Base-by-base conservation (phyloP, 2,329 filamentous ascomycete species). In the Xylaria sp. region DNA sequence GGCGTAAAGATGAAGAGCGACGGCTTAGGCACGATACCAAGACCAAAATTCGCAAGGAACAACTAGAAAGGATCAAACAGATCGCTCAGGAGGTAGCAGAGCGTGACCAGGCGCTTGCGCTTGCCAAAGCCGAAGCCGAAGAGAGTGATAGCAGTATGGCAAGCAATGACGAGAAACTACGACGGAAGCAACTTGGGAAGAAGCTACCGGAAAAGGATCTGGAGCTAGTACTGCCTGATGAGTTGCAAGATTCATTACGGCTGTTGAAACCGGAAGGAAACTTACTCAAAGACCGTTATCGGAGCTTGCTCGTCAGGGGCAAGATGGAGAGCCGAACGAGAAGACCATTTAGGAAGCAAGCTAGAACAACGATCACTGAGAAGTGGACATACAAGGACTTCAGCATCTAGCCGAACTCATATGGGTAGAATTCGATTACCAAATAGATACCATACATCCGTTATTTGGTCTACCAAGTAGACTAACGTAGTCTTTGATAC, bases 321-420 rank as follows among this genome's bases (percentile, higher is more conserved):
- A 97, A 96, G 82, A 82, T 99, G 69, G 96, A 99, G 84, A 88
- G 88, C 59, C 87, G 96, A 74, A 91, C 91, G 78, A 90, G 90
- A 61, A 88, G 95, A 66, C 88, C 90, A 6, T 95, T 96, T 82
- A 87, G 87, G 76, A 97, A 93, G 86, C 93, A 96, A 84, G 88
- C 89, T 71, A 94, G 90, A 86, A 90, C 85, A 74, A 93, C 92
- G 80, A 81, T 90, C 60, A 97, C 93, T 6, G 96, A 98, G 87
- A 99, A 98, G 83, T 99, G 96, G 96, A 89, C 91, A 53, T 93
- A 97, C 84, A 99, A 99, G 86, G 96, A 99, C 79, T 99, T 97
- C 81, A 86, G 85, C 74, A 81, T 92, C 48, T 77, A 74, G 57
- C 36, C n/a, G 9, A 53, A 36, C 56, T n/a, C 53, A 17, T 13